Conservation (phyloP, 208 protist species). For the Leptomonas pyrrhocoris region DNA sequence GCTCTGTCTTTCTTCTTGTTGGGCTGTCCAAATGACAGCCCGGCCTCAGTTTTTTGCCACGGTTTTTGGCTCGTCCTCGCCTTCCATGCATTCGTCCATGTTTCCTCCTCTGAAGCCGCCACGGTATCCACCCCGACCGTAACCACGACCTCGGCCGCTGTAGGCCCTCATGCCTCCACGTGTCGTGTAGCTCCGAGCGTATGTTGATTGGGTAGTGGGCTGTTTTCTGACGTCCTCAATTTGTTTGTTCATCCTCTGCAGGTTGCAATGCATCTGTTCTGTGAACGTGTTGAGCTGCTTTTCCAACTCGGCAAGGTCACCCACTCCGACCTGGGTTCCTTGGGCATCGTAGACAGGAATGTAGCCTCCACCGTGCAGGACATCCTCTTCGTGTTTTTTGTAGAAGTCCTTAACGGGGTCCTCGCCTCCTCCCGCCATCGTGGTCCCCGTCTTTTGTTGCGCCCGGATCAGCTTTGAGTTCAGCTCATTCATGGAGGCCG, state of each 20-base stretch:
- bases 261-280: not conserved
- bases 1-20: too few relatives aligned
- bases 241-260: constrained; percentile 2
- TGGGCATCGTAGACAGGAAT: constrained; percentile 2
- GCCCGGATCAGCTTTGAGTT: not conserved
- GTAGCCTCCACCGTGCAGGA: constrained; percentile 1
- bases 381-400: constrained; percentile 1
- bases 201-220: not conserved
- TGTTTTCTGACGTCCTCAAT: not conserved
- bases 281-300: not conserved
- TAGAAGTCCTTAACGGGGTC: not conserved
- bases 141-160: constrained; percentile 1
- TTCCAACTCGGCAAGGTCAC: not conserved
- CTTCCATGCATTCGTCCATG: not conserved
- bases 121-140: constrained; percentile 1
- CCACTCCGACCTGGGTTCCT: constrained; percentile 3
- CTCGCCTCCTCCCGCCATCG: not conserved
- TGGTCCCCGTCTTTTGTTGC: not conserved
- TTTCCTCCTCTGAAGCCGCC: constrained; percentile 3
- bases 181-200: not conserved
- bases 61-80: not conserved
- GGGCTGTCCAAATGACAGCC: too few relatives aligned
- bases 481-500: constrained; percentile 1
- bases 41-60: too few relatives aligned
- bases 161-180: not conserved